These are phyloP conservation scores for Paecilomyces formosus DNA, from an alignment of 2,329 filamentous ascomycete species.

Conservation along the genomic window DNA sequence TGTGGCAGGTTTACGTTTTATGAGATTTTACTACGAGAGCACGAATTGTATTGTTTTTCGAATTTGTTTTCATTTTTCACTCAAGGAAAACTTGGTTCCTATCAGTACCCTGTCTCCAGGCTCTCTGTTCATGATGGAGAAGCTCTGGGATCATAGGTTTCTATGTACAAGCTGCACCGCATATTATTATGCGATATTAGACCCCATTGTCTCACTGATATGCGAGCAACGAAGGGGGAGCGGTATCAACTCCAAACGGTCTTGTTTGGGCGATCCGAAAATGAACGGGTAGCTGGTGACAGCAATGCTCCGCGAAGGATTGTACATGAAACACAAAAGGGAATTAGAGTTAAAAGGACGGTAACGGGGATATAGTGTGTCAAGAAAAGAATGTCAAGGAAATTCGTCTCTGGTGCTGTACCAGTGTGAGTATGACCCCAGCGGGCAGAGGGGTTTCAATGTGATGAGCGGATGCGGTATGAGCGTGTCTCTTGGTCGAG, in stretches of 20 bases:
- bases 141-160: not conserved
- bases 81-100: not conserved
- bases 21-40: not conserved
- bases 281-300: not conserved
- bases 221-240: not conserved
- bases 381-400: not conserved
- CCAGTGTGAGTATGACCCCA: not conserved
- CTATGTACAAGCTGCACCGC: not conserved
- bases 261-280: not conserved
- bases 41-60: not conserved
- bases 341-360: not conserved
- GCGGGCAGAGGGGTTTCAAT: not conserved
- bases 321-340: not conserved
- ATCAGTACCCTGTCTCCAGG: not conserved
- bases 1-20: not conserved
- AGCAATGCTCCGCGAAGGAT: not conserved
- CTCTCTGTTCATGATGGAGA: not conserved
- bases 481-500: not conserved
- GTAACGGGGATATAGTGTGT: not conserved
- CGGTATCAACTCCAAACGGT: not conserved
- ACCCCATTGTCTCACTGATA: not conserved
- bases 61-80: not conserved
- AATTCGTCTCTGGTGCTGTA: not conserved
- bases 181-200: not conserved
- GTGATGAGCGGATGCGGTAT: not conserved